phyloP scores from a whole-genome alignment of 2,329 filamentous ascomycete genomes.

The Macroventuria anomochaeta region DNA sequence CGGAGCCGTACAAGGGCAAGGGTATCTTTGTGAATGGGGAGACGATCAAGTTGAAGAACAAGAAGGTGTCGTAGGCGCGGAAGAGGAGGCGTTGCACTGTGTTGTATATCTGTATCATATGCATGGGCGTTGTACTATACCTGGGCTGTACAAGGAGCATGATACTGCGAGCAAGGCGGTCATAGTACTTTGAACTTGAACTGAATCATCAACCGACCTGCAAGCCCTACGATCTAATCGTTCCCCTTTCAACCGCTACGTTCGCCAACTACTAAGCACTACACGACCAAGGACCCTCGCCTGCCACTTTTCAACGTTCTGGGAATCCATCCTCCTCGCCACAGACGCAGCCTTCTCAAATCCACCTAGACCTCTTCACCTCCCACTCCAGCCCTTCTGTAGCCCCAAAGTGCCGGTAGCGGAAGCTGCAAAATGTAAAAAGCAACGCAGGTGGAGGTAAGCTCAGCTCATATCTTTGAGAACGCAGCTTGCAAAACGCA shows the following conservation, averaged over 20 bases:
- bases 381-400: too few species aligned
- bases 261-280: too few species aligned
- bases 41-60: slow-evolving; percentile 97
- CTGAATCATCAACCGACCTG: background rate
- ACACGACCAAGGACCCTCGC: too few species aligned
- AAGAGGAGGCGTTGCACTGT: background rate
- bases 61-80: slow-evolving; percentile 63
- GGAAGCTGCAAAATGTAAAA: too few species aligned
- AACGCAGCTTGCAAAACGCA: too few species aligned
- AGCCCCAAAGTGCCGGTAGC: too few species aligned
- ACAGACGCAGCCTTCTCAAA: too few species aligned
- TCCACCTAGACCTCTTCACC: too few species aligned
- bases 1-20: slow-evolving; percentile 99
- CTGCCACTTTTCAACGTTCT: too few species aligned
- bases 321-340: too few species aligned
- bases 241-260: background rate
- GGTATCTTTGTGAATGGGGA: slow-evolving; percentile 98
- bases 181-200: background rate
- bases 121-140: slow-evolving; percentile 30
- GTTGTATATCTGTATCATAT: slow-evolving; percentile 29
- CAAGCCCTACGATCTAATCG: background rate
- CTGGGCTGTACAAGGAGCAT: slow-evolving; percentile 7
- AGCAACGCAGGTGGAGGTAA: too few species aligned
- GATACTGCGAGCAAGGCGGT: background rate
- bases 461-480: too few species aligned